These are phyloP conservation scores for Albizia julibrissin DNA, from an alignment of 306 rosid species.

Conservation along the genomic window DNA sequence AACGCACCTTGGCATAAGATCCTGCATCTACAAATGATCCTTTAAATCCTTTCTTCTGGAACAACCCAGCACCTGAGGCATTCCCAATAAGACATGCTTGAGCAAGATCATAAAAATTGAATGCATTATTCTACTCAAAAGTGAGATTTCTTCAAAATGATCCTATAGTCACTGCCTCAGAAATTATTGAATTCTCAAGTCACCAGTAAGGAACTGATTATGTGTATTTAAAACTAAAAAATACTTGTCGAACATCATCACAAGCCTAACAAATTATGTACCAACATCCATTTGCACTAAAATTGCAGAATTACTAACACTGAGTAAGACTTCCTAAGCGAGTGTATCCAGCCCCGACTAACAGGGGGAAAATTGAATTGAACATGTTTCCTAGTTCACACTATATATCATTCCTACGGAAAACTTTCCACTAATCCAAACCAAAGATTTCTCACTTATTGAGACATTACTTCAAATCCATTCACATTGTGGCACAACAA, in stretches of 20 bases:
- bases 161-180: background rate
- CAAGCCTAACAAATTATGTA: background rate
- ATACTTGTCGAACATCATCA: background rate
- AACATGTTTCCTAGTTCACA: background rate
- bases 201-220: background rate
- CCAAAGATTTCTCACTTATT: background rate
- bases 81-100: constrained; percentile 23
- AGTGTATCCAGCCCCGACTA: background rate
- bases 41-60: constrained; percentile 88
- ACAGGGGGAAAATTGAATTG: background rate
- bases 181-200: background rate
- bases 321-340: background rate
- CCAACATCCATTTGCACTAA: background rate
- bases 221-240: background rate
- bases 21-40: constrained; percentile 91
- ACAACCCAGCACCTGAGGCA: constrained; percentile 81
- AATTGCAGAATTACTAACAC: background rate
- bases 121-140: background rate
- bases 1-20: constrained; percentile 9
- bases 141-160: constrained; percentile 1
- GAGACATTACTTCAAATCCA: background rate
- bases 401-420: background rate
- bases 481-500: background rate
- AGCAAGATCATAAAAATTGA: constrained; percentile 17
- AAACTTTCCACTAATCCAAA: background rate